Conservation (phyloP, 768 basidiomycete genomes). For the Pleurotus djamor region DNA sequence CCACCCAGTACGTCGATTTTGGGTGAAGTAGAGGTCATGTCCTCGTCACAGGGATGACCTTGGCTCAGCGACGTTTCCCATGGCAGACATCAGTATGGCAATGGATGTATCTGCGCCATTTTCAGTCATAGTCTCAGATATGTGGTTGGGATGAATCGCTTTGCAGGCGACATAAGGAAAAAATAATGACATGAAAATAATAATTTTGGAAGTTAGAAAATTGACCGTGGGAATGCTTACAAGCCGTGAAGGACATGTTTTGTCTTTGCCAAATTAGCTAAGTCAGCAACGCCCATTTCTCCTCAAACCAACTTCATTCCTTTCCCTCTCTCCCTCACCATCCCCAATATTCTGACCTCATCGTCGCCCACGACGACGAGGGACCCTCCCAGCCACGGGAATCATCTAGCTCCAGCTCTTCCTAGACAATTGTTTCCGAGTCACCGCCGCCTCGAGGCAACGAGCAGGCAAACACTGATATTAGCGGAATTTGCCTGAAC, state of each 20-base stretch:
- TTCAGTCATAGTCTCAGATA: too few relatives aligned
- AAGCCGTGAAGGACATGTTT: background rate
- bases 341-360: background rate
- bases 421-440: slow-evolving; percentile 4
- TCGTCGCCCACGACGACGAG: background rate
- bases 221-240: background rate
- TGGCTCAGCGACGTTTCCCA: too few relatives aligned
- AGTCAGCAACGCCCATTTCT: slow-evolving; percentile 1
- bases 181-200: background rate
- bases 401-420: background rate
- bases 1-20: too few relatives aligned
- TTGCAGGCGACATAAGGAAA: too few relatives aligned
- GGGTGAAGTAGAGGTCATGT: too few relatives aligned
- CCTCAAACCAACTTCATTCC: background rate
- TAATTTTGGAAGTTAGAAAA: background rate
- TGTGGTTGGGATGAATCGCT: too few relatives aligned
- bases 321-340: background rate
- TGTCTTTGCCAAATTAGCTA: background rate
- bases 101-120: too few relatives aligned
- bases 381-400: background rate
- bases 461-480: slow-evolving; percentile 5
- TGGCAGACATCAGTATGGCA: too few relatives aligned
- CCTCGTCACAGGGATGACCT: too few relatives aligned
- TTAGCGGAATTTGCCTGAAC: slow-evolving; percentile 7
- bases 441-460: slow-evolving; percentile 7